Percentiles rank a stretch among this genome's conserved stretches.
Conservation (phyloP, 768 basidiomycete genomes). For the Mycena metata region DNA sequence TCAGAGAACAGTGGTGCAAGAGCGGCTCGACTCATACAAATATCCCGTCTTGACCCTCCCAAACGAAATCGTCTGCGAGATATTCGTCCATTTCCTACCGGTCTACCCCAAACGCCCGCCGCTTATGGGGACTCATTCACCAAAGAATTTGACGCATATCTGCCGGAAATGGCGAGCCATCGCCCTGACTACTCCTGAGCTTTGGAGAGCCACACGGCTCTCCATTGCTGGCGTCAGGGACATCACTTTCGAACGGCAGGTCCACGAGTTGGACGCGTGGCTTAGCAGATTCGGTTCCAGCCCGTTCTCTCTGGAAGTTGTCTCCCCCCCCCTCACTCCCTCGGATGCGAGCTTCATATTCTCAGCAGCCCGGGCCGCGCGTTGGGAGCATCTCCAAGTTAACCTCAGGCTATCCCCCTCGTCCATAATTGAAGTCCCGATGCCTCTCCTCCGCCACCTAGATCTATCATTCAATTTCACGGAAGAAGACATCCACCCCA, state of each 20-base stretch:
- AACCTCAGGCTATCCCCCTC: not conserved
- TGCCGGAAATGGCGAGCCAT: constrained; percentile 5
- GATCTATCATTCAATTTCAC: too few relatives aligned
- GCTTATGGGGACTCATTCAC: not conserved
- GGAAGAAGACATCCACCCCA: too few relatives aligned
- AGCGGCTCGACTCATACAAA: not conserved
- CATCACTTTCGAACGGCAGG: not conserved
- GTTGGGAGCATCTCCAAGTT: not conserved
- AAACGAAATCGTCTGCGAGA: not conserved
- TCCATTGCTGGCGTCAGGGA: not conserved
- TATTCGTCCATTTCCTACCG: not conserved
- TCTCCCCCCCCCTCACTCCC: too few relatives aligned
- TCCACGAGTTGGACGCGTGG: not conserved
- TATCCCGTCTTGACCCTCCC: not conserved
- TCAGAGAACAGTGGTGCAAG: not conserved
- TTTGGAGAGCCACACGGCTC: not conserved
- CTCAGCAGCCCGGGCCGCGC: not conserved
- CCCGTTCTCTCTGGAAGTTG: not conserved
- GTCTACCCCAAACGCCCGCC: not conserved
- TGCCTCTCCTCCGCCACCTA: not conserved
- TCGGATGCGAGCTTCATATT: not conserved
- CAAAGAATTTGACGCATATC: not conserved
- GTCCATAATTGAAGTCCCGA: not conserved
- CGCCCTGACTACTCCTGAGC: not conserved
- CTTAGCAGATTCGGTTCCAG: not conserved